Conservation (phyloP, 1,284 basidiomycete genomes). For the Psilocybe mexicana region DNA sequence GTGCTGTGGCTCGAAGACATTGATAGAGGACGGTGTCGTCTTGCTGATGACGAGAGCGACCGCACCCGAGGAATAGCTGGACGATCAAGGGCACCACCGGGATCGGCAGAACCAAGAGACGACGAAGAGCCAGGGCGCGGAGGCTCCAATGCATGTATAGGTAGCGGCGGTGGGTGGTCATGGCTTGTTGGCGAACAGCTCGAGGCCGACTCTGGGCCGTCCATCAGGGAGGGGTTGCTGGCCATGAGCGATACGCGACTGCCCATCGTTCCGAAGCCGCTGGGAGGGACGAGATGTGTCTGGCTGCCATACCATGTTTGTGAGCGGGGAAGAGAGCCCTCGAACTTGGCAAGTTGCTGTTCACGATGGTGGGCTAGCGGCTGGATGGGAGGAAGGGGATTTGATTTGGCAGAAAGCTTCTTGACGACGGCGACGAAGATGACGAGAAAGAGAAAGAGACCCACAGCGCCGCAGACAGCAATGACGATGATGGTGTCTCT, state of each 20-base stretch:
- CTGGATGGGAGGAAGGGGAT: conserved; percentile 58
- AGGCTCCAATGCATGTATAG: conserved; percentile 25
- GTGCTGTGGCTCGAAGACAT: conserved; percentile 42
- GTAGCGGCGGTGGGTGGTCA: conserved; percentile 20
- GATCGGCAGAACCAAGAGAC: conserved; percentile 24
- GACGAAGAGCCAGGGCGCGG: conserved; percentile 26
- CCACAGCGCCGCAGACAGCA: conserved; percentile 42
- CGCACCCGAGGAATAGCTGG: conserved; percentile 9
- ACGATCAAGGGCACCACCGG: conserved; percentile 17
- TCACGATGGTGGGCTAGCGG: conserved; percentile 60
- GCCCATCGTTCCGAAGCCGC: conserved; percentile 19
- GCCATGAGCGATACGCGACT: conserved; percentile 33
- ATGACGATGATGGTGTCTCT: conserved; percentile 48
- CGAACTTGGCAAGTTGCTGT: conserved; percentile 41
- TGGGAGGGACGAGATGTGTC: conserved; percentile 21
- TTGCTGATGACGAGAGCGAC: conserved; percentile 15
- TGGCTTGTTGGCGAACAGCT: conserved; percentile 14
- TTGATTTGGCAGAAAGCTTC: conserved; percentile 31
- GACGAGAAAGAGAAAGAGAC: conserved; percentile 37
- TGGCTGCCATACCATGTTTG: conserved; percentile 19
- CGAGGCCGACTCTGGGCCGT: conserved; percentile 10
- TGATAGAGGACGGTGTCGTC: conserved; percentile 38
- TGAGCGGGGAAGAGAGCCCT: conserved; percentile 20
- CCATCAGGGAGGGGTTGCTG: conserved; percentile 18
- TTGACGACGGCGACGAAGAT: conserved; percentile 41